Percentiles rank a stretch among this genome's conserved stretches.
phyloP scores from a whole-genome alignment of 768 basidiomycete species.

The Hericium coralloides region DNA sequence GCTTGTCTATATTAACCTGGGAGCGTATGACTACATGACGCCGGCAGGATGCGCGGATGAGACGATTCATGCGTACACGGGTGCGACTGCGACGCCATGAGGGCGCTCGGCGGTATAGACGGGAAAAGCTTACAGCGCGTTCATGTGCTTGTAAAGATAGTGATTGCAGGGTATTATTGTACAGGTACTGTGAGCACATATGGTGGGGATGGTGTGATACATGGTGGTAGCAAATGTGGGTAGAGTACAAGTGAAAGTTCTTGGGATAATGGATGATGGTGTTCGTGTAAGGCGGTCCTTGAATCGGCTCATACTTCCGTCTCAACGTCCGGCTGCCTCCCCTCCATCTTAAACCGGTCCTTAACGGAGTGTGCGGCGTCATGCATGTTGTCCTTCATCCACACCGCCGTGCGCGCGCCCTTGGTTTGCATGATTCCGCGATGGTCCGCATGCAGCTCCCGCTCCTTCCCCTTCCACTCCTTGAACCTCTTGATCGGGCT shows the following conservation, averaged over 20 bases:
- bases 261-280: neutral
- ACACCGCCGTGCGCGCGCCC: slow-evolving; percentile 44
- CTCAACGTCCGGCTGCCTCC: slow-evolving; percentile 21
- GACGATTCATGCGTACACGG: slow-evolving; percentile 54
- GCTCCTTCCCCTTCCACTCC: slow-evolving; percentile 34
- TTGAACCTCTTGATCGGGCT: slow-evolving; percentile 26
- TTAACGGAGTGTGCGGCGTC: slow-evolving; percentile 31
- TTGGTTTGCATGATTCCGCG: slow-evolving; percentile 59
- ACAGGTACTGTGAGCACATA: neutral
- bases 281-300: neutral
- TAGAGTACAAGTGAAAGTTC: neutral
- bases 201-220: neutral
- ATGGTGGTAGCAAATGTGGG: neutral
- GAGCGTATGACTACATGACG: slow-evolving; percentile 43
- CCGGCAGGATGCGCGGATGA: slow-evolving; percentile 49
- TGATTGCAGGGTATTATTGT: neutral
- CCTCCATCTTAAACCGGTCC: slow-evolving; percentile 29
- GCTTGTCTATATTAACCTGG: slow-evolving; percentile 45
- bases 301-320: slow-evolving; percentile 18
- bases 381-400: slow-evolving; percentile 44
- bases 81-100: slow-evolving; percentile 13
- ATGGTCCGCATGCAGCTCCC: slow-evolving; percentile 42
- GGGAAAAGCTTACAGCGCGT: neutral
- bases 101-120: neutral
- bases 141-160: neutral